These are phyloP conservation scores for Ceratobasidium sp. DNA, from an alignment of 1,284 basidiomycete species.

Conservation along the genomic window DNA sequence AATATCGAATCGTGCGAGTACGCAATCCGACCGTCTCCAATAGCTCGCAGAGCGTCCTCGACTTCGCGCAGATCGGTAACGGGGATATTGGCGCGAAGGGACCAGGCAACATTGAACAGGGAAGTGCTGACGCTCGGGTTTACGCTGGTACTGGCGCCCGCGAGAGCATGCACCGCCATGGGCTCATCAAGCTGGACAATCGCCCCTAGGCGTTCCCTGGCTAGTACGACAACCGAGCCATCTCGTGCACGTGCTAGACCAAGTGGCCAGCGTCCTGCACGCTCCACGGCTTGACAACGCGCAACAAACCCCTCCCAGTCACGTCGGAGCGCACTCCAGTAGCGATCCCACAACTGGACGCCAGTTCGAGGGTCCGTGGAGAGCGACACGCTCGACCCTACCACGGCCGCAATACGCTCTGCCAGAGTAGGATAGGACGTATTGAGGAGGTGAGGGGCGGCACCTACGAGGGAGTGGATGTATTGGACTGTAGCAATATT, in stretches of 20 bases:
- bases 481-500: constrained; percentile 86
- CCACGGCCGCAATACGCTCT: constrained; percentile 84
- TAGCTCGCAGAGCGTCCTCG: constrained; percentile 40
- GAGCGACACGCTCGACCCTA: constrained; percentile 84
- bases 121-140: constrained; percentile 21
- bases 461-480: constrained; percentile 64
- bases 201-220: constrained; percentile 79
- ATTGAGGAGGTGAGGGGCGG: constrained; percentile 69
- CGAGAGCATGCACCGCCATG: constrained; percentile 65
- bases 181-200: constrained; percentile 76
- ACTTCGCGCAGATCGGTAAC: constrained; percentile 31
- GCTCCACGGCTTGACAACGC: constrained; percentile 86
- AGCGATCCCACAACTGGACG: constrained; percentile 79
- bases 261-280: constrained; percentile 85
- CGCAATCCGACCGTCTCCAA: constrained; percentile 42
- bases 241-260: constrained; percentile 67
- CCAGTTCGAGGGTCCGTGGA: constrained; percentile 82
- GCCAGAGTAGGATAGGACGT: constrained; percentile 74
- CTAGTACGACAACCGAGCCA: constrained; percentile 72
- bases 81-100: constrained; percentile 42
- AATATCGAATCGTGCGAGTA: constrained; percentile 45
- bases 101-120: constrained; percentile 46
- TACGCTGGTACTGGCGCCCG: constrained; percentile 30
- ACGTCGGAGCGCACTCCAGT: constrained; percentile 84
- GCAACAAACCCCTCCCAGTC: constrained; percentile 96